Evolutionary conservation across 1,139 yeast genomes (phyloP).

Genomic region (Saccharomyces pastorianus): DNA sequence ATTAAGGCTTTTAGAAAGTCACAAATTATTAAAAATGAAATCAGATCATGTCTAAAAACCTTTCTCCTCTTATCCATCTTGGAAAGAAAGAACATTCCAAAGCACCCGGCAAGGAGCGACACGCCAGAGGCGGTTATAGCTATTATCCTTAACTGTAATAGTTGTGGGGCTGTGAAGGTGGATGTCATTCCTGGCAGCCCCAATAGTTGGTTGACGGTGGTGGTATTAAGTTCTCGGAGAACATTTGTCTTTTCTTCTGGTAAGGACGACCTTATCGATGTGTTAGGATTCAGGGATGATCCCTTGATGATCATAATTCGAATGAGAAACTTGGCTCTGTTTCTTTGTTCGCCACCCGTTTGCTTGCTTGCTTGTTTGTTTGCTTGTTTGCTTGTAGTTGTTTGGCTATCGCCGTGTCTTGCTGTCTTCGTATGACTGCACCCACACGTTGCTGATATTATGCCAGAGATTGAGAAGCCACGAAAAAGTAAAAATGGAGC

Average conservation of each 20-base stretch:
- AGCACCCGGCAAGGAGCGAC: conserved; percentile 48
- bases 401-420: not conserved
- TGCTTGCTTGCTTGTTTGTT: not conserved
- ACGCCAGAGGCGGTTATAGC: conserved; percentile 52
- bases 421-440: not conserved
- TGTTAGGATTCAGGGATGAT: not conserved
- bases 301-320: not conserved
- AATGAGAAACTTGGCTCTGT: not conserved
- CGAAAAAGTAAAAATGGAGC: no score
- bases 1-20: conserved; percentile 71
- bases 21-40: conserved; percentile 55
- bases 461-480: no score
- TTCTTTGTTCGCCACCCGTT: not conserved
- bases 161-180: conserved; percentile 18
- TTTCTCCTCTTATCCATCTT: conserved; percentile 55
- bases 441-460: no score
- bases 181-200: conserved; percentile 32
- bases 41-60: conserved; percentile 66
- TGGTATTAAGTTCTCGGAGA: conserved; percentile 17
- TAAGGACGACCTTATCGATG: not conserved
- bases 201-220: conserved; percentile 27
- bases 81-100: conserved; percentile 46
- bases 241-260: not conserved
- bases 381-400: not conserved
- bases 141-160: conserved; percentile 37